phyloP scores from a whole-genome alignment of 805 yeast genomes.

The Cyberlindnera sargentensis region DNA sequence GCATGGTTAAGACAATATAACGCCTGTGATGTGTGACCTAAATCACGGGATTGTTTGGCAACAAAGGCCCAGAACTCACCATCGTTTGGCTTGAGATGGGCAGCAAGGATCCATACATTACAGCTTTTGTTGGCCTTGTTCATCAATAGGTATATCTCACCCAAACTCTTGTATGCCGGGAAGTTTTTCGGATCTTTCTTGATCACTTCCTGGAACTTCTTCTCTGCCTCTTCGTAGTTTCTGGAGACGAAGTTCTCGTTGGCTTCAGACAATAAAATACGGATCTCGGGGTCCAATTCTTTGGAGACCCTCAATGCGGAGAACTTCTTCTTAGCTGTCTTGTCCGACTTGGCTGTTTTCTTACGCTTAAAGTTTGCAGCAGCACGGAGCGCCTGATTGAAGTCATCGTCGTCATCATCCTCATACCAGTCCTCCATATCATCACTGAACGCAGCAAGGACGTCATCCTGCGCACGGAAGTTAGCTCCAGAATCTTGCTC shows the following conservation, averaged over 20 bases:
- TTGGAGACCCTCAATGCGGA: conserved; percentile 27
- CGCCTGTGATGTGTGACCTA: conserved; percentile 71
- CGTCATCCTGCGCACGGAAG: conserved; percentile 13
- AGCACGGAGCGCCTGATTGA: conserved; percentile 58
- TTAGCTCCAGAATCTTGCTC: too few species aligned
- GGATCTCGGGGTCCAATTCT: conserved; percentile 67
- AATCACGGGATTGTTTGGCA: conserved; percentile 56
- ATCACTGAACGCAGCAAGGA: conserved; percentile 30
- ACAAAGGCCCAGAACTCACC: conserved; percentile 72
- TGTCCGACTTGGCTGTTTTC: conserved; percentile 21
- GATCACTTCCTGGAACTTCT: conserved; percentile 60
- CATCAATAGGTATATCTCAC: conserved; percentile 69
- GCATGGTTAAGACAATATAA: conserved; percentile 71
- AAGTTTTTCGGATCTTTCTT: conserved; percentile 70
- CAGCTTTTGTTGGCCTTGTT: conserved; percentile 69
- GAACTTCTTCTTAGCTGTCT: conserved; percentile 21
- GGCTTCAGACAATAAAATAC: conserved; percentile 59
- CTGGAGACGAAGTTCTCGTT: conserved; percentile 71
- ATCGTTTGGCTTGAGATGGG: conserved; percentile 70
- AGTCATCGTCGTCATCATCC: conserved; percentile 36
- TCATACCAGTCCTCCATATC: conserved; percentile 30
- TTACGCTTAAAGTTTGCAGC: conserved; percentile 58
- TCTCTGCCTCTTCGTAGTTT: conserved; percentile 53
- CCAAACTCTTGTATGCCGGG: conserved; percentile 82
- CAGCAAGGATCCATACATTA: conserved; percentile 75